Evolutionary conservation across 805 yeast species (phyloP).

Genomic region (Brettanomyces naardenensis): DNA sequence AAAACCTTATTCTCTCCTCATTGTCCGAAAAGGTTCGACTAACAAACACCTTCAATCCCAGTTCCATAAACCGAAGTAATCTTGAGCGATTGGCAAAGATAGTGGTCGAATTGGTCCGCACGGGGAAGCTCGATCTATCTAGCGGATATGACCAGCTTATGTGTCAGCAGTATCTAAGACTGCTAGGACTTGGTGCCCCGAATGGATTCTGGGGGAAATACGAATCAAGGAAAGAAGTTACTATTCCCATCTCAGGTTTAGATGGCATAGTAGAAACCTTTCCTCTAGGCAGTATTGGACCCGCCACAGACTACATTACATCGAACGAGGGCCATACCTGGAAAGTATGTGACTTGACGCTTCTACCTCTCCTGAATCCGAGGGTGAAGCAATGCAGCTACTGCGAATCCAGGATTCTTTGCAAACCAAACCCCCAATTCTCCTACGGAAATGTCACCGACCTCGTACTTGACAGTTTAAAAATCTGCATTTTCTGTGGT

Average conservation of each 20-base stretch:
- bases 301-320: not conserved
- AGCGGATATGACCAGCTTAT: constrained; percentile 3
- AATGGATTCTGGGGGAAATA: not conserved
- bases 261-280: constrained; percentile 5
- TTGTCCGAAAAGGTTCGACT: constrained; percentile 1
- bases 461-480: constrained; percentile 4
- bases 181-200: not conserved
- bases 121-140: not conserved
- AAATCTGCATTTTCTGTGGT: constrained; percentile 11
- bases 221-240: not conserved
- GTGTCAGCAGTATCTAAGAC: constrained; percentile 1
- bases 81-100: constrained; percentile 6
- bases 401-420: constrained; percentile 7
- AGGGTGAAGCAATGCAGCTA: constrained; percentile 6
- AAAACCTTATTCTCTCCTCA: constrained; percentile 2
- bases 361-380: constrained; percentile 10
- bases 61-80: not conserved
- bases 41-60: not conserved
- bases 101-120: constrained; percentile 6
- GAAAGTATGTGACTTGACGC: constrained; percentile 11
- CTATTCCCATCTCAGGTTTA: constrained; percentile 4
- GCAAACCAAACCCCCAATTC: not conserved
- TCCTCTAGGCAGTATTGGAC: not conserved
- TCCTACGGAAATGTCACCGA: constrained; percentile 4
- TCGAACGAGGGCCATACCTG: constrained; percentile 13